phyloP scores from a whole-genome alignment of 2,329 filamentous ascomycete species.

The Tothia fuscella region DNA sequence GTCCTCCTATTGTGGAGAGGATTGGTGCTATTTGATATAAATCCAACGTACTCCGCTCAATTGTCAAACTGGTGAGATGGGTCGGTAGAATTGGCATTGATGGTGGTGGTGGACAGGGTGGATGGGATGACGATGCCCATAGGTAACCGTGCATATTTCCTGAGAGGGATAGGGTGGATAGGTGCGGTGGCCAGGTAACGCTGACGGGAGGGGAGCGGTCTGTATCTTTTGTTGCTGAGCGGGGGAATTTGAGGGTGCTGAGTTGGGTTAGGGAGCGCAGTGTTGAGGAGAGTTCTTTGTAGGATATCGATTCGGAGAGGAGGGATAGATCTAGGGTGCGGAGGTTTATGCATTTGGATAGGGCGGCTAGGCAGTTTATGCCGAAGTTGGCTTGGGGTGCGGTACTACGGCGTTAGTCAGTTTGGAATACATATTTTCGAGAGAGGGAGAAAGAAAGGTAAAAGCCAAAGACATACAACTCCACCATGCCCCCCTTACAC shows the following conservation, averaged over 20 bases:
- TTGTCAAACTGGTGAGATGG: not conserved
- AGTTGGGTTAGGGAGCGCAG: constrained; percentile 36
- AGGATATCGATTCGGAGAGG: constrained; percentile 38
- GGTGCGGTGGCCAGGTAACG: constrained; percentile 31
- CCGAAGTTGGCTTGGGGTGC: constrained; percentile 48
- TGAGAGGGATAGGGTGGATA: constrained; percentile 30
- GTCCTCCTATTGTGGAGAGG: constrained; percentile 7
- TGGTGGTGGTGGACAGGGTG: constrained; percentile 17
- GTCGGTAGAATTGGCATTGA: constrained; percentile 13
- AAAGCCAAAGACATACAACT: too few species aligned
- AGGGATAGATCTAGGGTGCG: constrained; percentile 40
- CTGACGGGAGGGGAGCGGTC: constrained; percentile 18
- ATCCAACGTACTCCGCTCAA: constrained; percentile 6
- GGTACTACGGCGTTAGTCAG: too few species aligned
- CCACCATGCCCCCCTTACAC: too few species aligned
- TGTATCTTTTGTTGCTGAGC: constrained; percentile 23
- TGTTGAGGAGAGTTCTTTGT: constrained; percentile 38
- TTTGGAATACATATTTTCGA: too few species aligned
- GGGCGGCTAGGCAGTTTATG: constrained; percentile 42
- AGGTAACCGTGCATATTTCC: constrained; percentile 34
- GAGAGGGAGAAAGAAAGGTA: too few species aligned
- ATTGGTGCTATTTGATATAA: not conserved
- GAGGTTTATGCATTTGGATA: constrained; percentile 43
- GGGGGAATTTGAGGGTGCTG: constrained; percentile 33
- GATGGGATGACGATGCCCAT: constrained; percentile 24